These are phyloP conservation scores for Geosmithia putterillii DNA, from an alignment of 2,329 filamentous ascomycete species.

Conservation along the genomic window DNA sequence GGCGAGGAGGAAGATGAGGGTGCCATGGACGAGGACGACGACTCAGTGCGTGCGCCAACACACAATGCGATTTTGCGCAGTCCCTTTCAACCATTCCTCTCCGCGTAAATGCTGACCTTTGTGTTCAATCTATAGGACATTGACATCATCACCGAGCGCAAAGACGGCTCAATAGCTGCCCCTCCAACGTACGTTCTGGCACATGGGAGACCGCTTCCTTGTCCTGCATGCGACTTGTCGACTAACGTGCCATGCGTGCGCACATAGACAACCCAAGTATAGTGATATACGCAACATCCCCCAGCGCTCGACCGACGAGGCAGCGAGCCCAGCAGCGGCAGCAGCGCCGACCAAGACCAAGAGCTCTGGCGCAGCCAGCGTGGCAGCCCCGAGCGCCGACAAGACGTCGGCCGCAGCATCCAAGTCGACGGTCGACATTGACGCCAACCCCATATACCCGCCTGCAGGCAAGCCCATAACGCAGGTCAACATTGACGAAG, in stretches of 20 bases:
- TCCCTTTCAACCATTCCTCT: not conserved
- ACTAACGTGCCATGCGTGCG: not conserved
- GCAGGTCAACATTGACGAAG: slow-evolving; percentile 61
- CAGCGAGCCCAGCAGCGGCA: slow-evolving; percentile 5
- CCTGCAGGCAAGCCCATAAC: slow-evolving; percentile 71
- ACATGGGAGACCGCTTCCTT: not conserved
- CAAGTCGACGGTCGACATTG: slow-evolving; percentile 75
- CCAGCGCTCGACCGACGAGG: slow-evolving; percentile 43
- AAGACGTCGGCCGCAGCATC: slow-evolving; percentile 52
- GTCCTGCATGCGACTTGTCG: not conserved
- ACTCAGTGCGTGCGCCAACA: slow-evolving; percentile 30
- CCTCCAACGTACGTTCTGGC: slow-evolving; percentile 38
- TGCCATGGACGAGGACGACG: slow-evolving; percentile 47
- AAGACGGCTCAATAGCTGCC: slow-evolving; percentile 49
- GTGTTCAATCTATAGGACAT: slow-evolving; percentile 35
- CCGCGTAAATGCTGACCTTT: not conserved
- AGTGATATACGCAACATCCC: slow-evolving; percentile 56
- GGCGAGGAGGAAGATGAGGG: slow-evolving; percentile 52
- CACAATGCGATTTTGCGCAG: too few relatives aligned
- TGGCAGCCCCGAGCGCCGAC: slow-evolving; percentile 32
- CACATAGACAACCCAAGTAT: slow-evolving; percentile 43
- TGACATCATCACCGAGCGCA: slow-evolving; percentile 56
- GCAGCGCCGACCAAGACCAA: slow-evolving; percentile 18
- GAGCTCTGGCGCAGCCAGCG: slow-evolving; percentile 10
- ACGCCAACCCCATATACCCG: slow-evolving; percentile 70